Base-by-base conservation (phyloP, 305 asterid genomes). In the Rubia tinctorum region DNA sequence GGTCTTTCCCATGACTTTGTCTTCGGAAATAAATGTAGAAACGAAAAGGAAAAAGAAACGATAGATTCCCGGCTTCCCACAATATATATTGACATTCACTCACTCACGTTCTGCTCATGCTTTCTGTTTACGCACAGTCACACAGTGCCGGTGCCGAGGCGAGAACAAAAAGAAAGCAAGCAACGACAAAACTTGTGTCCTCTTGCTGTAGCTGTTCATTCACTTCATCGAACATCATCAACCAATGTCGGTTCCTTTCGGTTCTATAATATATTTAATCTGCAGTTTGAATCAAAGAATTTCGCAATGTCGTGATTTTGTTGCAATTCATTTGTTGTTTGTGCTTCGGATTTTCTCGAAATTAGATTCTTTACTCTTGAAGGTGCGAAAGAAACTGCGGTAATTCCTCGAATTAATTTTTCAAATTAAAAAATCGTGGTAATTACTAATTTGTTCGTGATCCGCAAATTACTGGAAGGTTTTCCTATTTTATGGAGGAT, bases 21-120 rank as follows among this genome's bases (percentile, higher is more conserved):
- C n/a, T n/a, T n/a, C n/a, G n/a, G n/a, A n/a, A n/a, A n/a, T 53
- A 53, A 53, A 53, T 18, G 14, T 18, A 64, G n/a, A 60, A 22
- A 56, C 0, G 8, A 34, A 64, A 61, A 2, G 8, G 8, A 61
- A 61, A 27, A 61, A 11, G 17, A 23, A 61, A 61, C 40, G 66
- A 18, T 61, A 61, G 66, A 61, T 25, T 61, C 66, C 42, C n/a
- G 25, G 66, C 39, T 61, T 30, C 49, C 18, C 22, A 10, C 23
- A 11, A 2, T 53, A 62, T 37, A 23, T 37, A 14, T 14, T 20
- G 37, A 12, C 27, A 39, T 71, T 15, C 49, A 43, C 74, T 6
- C 34, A 14, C 76, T 12, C 79, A 69, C 74, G 75, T 83, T 80
- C n/a, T 77, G 78, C 60, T 53, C 87, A 79, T 82, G 84, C 78